A percentile compares a stretch with the other conserved stretches of the same genome.
Evolutionary conservation across 2,329 filamentous ascomycete species (phyloP).

Genomic region (Huntiella decipiens): DNA sequence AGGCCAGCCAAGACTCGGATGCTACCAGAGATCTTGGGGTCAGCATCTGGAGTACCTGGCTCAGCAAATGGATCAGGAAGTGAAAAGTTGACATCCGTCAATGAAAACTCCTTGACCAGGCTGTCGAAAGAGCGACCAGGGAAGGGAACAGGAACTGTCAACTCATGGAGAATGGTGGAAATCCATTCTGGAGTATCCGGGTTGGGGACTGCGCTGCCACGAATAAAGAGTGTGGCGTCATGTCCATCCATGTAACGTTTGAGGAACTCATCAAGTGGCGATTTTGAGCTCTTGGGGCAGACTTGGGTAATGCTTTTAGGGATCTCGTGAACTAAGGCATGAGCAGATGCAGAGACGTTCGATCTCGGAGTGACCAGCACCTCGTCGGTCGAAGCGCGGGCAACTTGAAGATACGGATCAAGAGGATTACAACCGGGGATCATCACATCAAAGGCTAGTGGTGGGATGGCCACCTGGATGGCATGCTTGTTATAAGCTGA

Average conservation of each 20-base stretch:
- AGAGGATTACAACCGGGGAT: conserved; percentile 59
- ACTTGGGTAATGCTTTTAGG: conserved; percentile 51
- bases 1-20: conserved; percentile 62
- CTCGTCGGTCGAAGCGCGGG: conserved; percentile 49
- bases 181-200: conserved; percentile 62
- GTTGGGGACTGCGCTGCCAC: conserved; percentile 50
- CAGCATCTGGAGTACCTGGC: conserved; percentile 50
- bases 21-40: conserved; percentile 65
- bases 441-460: conserved; percentile 67
- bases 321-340: conserved; percentile 52
- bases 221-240: conserved; percentile 62
- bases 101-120: conserved; percentile 70
- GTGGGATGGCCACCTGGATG: conserved; percentile 55
- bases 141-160: conserved; percentile 70
- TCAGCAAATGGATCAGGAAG: conserved; percentile 67
- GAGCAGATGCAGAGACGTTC: conserved; percentile 49
- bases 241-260: conserved; percentile 66
- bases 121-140: conserved; percentile 66
- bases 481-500: conserved; percentile 59
- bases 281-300: conserved; percentile 61
- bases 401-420: conserved; percentile 60
- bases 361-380: conserved; percentile 49
- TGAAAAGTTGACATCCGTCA: conserved; percentile 70
- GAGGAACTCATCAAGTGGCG: conserved; percentile 69
- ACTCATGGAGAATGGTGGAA: conserved; percentile 55